Evolutionary conservation across 1,139 yeast species (phyloP).

Genomic region (Pichia sp.): DNA sequence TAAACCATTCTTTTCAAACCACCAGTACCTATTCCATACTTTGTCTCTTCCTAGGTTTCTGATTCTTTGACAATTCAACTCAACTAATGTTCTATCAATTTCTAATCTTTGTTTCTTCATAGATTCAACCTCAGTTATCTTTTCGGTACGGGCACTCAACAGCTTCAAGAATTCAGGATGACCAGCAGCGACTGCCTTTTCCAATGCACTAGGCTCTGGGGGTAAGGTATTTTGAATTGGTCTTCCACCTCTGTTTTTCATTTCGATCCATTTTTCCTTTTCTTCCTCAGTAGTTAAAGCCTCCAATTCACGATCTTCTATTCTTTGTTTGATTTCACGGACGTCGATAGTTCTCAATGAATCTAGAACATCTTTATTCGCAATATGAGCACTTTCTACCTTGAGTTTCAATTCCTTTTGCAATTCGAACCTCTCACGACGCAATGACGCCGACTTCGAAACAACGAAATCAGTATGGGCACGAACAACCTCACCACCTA

Average conservation of each 20-base stretch:
- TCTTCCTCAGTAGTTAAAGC: constrained; percentile 14
- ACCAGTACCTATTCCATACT: constrained; percentile 84
- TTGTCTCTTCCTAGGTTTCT: constrained; percentile 79
- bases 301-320: constrained; percentile 21
- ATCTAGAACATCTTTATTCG: constrained; percentile 40
- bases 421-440: constrained; percentile 67
- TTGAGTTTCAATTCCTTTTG: constrained; percentile 55
- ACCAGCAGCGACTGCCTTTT: constrained; percentile 42
- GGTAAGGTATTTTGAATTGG: constrained; percentile 29
- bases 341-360: constrained; percentile 29
- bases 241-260: constrained; percentile 32
- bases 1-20: constrained; percentile 87
- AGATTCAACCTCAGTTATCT: constrained; percentile 40
- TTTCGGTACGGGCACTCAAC: constrained; percentile 41
- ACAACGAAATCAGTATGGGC: constrained; percentile 62
- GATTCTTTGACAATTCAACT: constrained; percentile 74
- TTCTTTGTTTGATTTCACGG: constrained; percentile 22
- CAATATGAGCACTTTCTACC: constrained; percentile 47
- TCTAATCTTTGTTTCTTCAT: constrained; percentile 44
- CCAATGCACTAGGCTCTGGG: constrained; percentile 46
- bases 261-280: constrained; percentile 19
- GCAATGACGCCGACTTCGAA: constrained; percentile 57
- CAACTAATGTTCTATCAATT: constrained; percentile 55
- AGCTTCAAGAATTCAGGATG: constrained; percentile 45
- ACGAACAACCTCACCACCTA: constrained; percentile 58